These are phyloP conservation scores for Talaromyces sp. DNA, from an alignment of 2,329 filamentous ascomycete genomes.

Conservation along the genomic window DNA sequence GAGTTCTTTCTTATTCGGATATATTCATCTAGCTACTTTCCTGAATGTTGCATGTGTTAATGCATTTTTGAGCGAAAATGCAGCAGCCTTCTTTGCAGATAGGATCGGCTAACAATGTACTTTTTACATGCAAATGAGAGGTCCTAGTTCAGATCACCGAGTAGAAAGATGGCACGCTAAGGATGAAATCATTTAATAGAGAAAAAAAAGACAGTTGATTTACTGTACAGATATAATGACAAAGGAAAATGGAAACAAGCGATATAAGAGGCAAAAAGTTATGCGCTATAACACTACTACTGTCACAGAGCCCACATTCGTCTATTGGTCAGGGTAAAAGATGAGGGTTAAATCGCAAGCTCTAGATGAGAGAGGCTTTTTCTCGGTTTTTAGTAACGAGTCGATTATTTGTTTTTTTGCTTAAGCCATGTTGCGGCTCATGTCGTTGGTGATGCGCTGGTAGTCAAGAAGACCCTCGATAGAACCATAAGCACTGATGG, in stretches of 20 bases:
- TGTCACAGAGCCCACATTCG: constrained; percentile 19
- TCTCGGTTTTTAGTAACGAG: background rate
- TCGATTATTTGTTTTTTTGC: constrained; percentile 14
- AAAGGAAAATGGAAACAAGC: constrained; percentile 8
- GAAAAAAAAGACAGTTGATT: constrained; percentile 19
- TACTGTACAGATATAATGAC: constrained; percentile 19
- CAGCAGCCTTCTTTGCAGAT: too few species aligned
- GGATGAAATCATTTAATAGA: background rate
- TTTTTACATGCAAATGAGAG: background rate
- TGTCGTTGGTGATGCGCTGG: constrained; percentile 64
- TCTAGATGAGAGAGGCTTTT: constrained; percentile 10
- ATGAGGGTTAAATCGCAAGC: constrained; percentile 15
- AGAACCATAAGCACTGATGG: constrained; percentile 85
- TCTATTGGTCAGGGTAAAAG: constrained; percentile 18
- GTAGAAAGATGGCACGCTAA: background rate
- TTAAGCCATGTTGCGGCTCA: constrained; percentile 67
- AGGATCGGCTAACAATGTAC: background rate
- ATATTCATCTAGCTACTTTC: too few species aligned
- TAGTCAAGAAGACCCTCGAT: constrained; percentile 72
- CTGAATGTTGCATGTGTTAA: too few species aligned
- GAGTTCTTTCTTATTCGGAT: background rate
- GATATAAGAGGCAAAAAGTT: constrained; percentile 15
- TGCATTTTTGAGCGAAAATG: too few species aligned
- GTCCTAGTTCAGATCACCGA: background rate
- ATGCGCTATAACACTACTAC: constrained; percentile 21